Base-by-base conservation (phyloP, 306 rosid genomes). In the Quercus rubra region DNA sequence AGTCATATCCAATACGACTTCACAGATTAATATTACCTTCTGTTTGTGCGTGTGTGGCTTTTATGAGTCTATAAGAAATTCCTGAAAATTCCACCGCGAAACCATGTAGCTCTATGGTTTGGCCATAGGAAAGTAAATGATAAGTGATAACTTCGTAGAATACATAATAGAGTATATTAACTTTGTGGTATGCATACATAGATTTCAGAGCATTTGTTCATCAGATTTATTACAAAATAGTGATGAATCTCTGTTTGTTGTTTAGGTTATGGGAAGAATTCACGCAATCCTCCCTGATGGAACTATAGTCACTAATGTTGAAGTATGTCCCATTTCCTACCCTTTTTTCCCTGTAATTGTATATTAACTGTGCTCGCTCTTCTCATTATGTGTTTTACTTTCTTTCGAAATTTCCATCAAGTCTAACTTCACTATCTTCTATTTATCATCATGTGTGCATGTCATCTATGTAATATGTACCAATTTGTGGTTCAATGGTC, bases 231-330 rank as follows among this genome's bases (percentile, higher is more conserved):
- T 41, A 68, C 25, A 76, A 17, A 68, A 52, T 55, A 66, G 74
- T 23, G 71, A 63, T 57, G 51, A 61, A 73, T 54, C 57, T 52
- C 73, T 71, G 55, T 67, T 71, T 72, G 70, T 73, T 71, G 80
- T 82, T 76, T 76, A 92, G 99, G 98, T 76, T 74, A 92, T 95
- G 98, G 97, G 99, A 85, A 92, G 92, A 79, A 95, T 95, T 79
- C 99, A 92, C 79, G 94, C 97, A 35, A 86, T 95, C 79, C 98
- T 90, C 98, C 90, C 96, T 12, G 90, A 95, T 83, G 98, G 99
- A 82, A 90, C 96, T 0, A 90, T 92, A 27, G 96, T 91, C 81
- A 91, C 92, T 1, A 93, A 95, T 80, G 99, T 95, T 38, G 94
- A 95, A 77, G 99, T 90, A 89, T 71, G 90, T 31, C 71, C 70